Base-by-base conservation (phyloP, 1,284 basidiomycete genomes). In the Naganishia sp. region DNA sequence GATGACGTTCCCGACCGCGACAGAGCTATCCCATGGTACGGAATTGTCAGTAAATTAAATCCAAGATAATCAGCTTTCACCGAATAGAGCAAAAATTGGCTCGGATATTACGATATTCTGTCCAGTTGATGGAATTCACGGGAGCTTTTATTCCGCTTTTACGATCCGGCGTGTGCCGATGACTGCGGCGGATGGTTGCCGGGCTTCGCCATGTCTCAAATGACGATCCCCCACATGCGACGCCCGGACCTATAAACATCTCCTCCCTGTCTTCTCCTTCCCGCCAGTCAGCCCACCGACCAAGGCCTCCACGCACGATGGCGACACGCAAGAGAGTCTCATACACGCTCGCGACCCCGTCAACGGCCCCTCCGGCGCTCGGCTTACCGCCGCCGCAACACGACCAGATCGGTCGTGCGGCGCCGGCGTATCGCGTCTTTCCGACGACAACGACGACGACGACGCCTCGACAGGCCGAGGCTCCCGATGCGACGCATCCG, bases 401-500 rank as follows among this genome's bases (percentile, higher is more conserved):
- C 41, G 42, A n/a, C 23, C 31, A 45, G n/a, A 54, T 51, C 15
- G 32, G 32, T 17, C 31, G 47, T 9, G 25, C 28, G 21, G 35
- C 58, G 21, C 58, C 47, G 2, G 21, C 32, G 15, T 61, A 51
- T 47, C 39, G 31, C 3, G 49, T 50, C 15, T 41, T 28, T 23
- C 47, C 58, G 10, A 2, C 39, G 21, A 43, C 54, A 4, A 41
- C 52, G 17, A 35, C 58, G 10, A 2, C 39, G 21, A 43, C 54
- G 17, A 41, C 52, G 17, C 17, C 31, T 21, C 15, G 15, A 15
- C 39, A 21, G 4, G n/a, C 17, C 10, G 21, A 1, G 21, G 3
- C 41, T 4, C 6, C 7, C 15, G 39, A 28, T 2, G 28, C 21
- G 35, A 43, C 45, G 31, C 86, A 90, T 72, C 90, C 91, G 7